These are phyloP conservation scores for Saccharomyces kudriavzevii DNA, from an alignment of 805 yeast genomes.

Conservation along the genomic window DNA sequence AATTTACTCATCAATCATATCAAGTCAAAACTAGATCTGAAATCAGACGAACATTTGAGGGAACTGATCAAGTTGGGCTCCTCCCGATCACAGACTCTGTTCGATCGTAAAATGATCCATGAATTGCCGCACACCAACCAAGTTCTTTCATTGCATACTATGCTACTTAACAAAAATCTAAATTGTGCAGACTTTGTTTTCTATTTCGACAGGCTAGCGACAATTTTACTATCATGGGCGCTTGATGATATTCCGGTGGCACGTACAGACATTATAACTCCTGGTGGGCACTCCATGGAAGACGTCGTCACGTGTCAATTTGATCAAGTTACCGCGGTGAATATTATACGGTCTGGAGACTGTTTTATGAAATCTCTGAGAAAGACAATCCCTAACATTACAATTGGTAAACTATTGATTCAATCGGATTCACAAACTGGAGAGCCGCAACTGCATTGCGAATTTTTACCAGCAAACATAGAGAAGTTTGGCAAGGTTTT, in stretches of 20 bases:
- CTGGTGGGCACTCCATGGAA: constrained; percentile 28
- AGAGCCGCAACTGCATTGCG: constrained; percentile 87
- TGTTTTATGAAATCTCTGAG: constrained; percentile 77
- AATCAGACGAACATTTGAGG: constrained; percentile 59
- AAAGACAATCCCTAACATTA: constrained; percentile 67
- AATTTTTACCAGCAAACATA: constrained; percentile 49
- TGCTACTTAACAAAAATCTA: constrained; percentile 49
- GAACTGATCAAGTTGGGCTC: constrained; percentile 46
- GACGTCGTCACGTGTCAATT: constrained; percentile 26
- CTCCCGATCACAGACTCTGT: constrained; percentile 8
- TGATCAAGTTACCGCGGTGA: constrained; percentile 60
- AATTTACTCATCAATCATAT: constrained; percentile 73
- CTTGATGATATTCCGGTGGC: constrained; percentile 42
- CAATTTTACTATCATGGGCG: constrained; percentile 59
- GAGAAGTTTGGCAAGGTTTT: constrained; percentile 39
- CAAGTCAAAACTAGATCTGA: constrained; percentile 55
- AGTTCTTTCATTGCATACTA: constrained; percentile 61
- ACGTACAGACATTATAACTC: constrained; percentile 37
- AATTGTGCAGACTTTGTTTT: constrained; percentile 73
- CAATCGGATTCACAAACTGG: constrained; percentile 87
- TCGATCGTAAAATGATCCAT: constrained; percentile 17
- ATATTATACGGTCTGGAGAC: constrained; percentile 85
- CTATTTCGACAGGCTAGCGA: constrained; percentile 76
- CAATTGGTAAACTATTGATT: constrained; percentile 75
- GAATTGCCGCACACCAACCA: constrained; percentile 49